Evolutionary conservation across 2,329 filamentous ascomycete species (phyloP), one percentile per base, ranked within the genome.

Genomic region (Colletotrichum agaves): DNA sequence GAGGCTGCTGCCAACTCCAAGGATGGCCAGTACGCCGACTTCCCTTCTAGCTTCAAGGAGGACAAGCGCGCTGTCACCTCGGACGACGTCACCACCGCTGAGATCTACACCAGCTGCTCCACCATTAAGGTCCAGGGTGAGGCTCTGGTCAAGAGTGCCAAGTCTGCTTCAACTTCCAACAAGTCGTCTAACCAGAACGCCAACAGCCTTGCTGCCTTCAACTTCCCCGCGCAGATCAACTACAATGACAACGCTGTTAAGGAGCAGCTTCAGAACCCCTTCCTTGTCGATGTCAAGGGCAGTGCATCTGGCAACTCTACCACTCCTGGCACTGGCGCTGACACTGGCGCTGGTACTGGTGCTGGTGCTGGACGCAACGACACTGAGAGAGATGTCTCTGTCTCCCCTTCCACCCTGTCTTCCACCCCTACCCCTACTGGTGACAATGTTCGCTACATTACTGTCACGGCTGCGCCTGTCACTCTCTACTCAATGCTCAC

Each of bases 261-360:
- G 66, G 73, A 73, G 4, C 84, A 87, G 76, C 81, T 86, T 74
- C 67, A 70, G 37, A 80, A 77, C 69, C 79, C 80, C 72, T 87
- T 82, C 71, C 76, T 82, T 58, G 82, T 87, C 61, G 71, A 77
- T 37, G 76, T 84, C 21, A 73, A 77, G 41, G 74, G 72, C 11
- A 69, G 53, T 39, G 41, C 72, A 23, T 47, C 61, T 17, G 35
- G 17, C 33, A 47, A 49, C 53, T 63, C 58, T 8, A 53, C 46
- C 41, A 49, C 23, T 52, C 64, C 64, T 68, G 37, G 72, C 70
- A 70, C 73, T 68, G 55, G 75, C 46, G 50, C 68, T 63, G 57
- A 5, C 23, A 5, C 64, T 68, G 37, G 72, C 70, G 70, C 73
- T 67, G 55, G 75, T 46, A 53, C 64, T 68, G 37, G 72, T 70